Evolutionary conservation across 441 rosid species (phyloP).

Genomic region (Syzygium syzygioides): DNA sequence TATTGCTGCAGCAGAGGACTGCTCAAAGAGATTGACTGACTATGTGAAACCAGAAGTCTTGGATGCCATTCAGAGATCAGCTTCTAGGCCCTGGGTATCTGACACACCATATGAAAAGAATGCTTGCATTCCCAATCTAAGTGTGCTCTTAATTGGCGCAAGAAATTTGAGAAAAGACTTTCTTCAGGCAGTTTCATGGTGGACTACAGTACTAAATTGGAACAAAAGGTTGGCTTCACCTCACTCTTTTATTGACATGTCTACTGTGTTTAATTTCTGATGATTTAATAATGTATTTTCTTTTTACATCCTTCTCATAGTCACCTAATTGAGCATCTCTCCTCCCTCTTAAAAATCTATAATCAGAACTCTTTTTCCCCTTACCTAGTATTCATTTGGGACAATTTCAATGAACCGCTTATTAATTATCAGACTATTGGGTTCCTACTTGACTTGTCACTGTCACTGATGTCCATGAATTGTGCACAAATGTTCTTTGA

Average conservation of each 20-base stretch:
- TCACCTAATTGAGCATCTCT: not conserved
- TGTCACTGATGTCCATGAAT: not conserved
- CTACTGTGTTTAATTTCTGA: not conserved
- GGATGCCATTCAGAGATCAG: slow-evolving; percentile 41
- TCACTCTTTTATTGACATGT: not conserved
- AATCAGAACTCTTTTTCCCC: not conserved
- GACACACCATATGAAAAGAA: slow-evolving; percentile 26
- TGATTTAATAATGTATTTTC: not conserved
- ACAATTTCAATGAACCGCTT: not conserved
- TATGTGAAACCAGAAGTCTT: slow-evolving; percentile 25
- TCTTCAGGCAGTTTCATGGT: slow-evolving; percentile 31
- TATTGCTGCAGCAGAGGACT: slow-evolving; percentile 33
- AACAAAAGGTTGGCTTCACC: slow-evolving; percentile 21
- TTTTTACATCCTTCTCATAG: not conserved
- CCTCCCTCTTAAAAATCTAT: not conserved
- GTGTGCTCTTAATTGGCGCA: slow-evolving; percentile 27
- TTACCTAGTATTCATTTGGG: not conserved
- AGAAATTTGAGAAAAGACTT: slow-evolving; percentile 20
- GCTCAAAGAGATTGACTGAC: slow-evolving; percentile 23
- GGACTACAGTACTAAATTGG: slow-evolving; percentile 34
- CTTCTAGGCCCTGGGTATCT: slow-evolving; percentile 39
- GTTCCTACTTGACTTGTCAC: not conserved
- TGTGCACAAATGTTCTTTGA: not conserved
- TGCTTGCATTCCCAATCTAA: slow-evolving; percentile 29
- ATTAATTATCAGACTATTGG: not conserved